These are phyloP conservation scores for Aspergillus sp. DNA, from an alignment of 2,329 filamentous ascomycete genomes.

Conservation along the genomic window DNA sequence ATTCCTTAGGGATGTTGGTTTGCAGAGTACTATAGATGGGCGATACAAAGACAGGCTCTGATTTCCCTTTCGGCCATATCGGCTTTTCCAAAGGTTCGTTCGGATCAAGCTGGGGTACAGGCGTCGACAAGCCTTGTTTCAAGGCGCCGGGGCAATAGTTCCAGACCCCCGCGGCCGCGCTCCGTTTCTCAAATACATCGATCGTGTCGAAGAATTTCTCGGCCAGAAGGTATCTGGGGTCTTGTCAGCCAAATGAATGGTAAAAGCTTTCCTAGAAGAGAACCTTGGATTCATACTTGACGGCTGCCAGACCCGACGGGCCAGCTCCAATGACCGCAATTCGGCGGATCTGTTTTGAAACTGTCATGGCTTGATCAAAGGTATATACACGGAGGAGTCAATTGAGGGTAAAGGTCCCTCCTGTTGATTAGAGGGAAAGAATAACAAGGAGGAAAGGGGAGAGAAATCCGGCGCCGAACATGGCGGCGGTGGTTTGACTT, in stretches of 20 bases:
- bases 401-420: neutral
- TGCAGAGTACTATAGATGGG: slow-evolving; percentile 81
- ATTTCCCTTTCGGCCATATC: slow-evolving; percentile 44
- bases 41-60: slow-evolving; percentile 67
- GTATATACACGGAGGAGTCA: neutral
- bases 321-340: slow-evolving; percentile 83
- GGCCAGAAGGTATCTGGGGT: slow-evolving; percentile 64
- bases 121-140: slow-evolving; percentile 42
- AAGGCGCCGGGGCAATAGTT: slow-evolving; percentile 63
- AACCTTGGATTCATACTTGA: slow-evolving; percentile 54
- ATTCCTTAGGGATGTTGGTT: slow-evolving; percentile 77
- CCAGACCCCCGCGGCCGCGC: slow-evolving; percentile 79
- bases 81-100: slow-evolving; percentile 63
- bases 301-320: slow-evolving; percentile 73
- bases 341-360: slow-evolving; percentile 26
- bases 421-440: neutral
- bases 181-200: slow-evolving; percentile 78
- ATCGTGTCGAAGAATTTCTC: slow-evolving; percentile 70
- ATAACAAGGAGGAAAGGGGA: neutral
- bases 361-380: slow-evolving; percentile 17
- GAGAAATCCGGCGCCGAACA: neutral
- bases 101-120: slow-evolving; percentile 68
- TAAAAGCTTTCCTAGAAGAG: neutral
- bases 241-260: slow-evolving; percentile 18
- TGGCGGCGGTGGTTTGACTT: neutral